Evolutionary conservation across 306 rosid species (phyloP).

Genomic region (Vachellia pachyceras): DNA sequence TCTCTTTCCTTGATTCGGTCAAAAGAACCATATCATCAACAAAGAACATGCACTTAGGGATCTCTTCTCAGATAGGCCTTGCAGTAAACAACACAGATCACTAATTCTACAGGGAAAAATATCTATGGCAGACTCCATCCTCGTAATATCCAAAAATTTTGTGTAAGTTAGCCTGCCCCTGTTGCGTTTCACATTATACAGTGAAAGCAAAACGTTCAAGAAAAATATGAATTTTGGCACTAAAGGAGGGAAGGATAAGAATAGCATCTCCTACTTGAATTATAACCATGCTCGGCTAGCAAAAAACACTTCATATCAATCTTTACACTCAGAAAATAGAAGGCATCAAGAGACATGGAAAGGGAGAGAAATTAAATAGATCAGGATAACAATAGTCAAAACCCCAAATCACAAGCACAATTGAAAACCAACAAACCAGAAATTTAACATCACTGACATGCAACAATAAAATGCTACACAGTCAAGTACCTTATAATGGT

Average conservation of each 20-base stretch:
- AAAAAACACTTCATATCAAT: background rate
- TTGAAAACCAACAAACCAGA: background rate
- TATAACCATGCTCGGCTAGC: background rate
- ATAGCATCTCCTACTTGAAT: background rate
- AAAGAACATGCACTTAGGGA: too few relatives aligned
- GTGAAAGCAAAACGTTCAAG: background rate
- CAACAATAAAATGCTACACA: too few relatives aligned
- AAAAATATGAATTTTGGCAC: background rate
- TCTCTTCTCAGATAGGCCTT: too few relatives aligned
- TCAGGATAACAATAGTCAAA: background rate
- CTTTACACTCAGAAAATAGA: background rate
- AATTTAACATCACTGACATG: background rate
- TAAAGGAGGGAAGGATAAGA: background rate
- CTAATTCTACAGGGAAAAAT: background rate
- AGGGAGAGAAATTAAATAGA: background rate
- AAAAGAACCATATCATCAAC: too few relatives aligned
- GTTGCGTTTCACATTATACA: background rate
- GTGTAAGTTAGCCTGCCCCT: background rate
- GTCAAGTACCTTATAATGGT: conserved; percentile 67
- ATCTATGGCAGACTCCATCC: background rate
- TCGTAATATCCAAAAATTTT: background rate
- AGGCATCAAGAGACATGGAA: background rate
- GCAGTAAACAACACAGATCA: too few relatives aligned
- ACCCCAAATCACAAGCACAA: background rate
- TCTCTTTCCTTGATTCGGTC: too few relatives aligned